Percentiles rank a stretch among this genome's conserved stretches.
Evolutionary conservation across 495 filamentous ascomycete genomes (phyloP).

Genomic region (Hypoxylon perforatum): DNA sequence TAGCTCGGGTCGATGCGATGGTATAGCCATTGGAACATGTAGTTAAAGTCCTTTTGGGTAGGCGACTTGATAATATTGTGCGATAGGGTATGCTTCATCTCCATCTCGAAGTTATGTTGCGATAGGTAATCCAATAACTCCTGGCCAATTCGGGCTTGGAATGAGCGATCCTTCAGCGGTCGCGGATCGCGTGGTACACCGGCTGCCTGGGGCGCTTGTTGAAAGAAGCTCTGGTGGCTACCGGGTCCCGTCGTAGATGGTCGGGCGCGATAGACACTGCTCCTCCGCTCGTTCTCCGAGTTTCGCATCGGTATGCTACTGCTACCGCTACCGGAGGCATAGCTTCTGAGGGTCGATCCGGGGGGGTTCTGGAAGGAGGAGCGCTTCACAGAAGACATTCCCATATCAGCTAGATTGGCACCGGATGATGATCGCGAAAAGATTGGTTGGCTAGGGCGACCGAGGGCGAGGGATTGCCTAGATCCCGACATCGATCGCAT

Average conservation of each 20-base stretch:
- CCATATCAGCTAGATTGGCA: conserved; percentile 76
- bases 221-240: conserved; percentile 88
- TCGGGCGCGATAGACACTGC: conserved; percentile 84
- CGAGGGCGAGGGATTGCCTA: conserved; percentile 83
- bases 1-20: conserved; percentile 93
- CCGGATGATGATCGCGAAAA: conserved; percentile 87
- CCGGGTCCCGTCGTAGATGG: conserved; percentile 63
- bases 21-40: conserved; percentile 98
- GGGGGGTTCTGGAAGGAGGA: conserved; percentile 82
- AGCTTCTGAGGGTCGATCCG: conserved; percentile 65
- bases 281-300: conserved; percentile 74
- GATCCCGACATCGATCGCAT: conserved; percentile 83
- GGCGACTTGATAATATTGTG: conserved; percentile 89
- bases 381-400: conserved; percentile 86
- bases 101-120: conserved; percentile 93
- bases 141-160: conserved; percentile 82
- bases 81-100: conserved; percentile 90
- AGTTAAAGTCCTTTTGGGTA: conserved; percentile 98
- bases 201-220: conserved; percentile 79
- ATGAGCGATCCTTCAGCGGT: conserved; percentile 82
- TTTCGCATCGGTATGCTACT: conserved; percentile 53
- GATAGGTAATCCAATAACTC: conserved; percentile 92
- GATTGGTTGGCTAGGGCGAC: conserved; percentile 82
- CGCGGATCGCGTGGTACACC: conserved; percentile 89
- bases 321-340: conserved; percentile 57